Evolutionary conservation across 2,329 filamentous ascomycete species (phyloP).

Genomic region (Cytospora leucostoma): DNA sequence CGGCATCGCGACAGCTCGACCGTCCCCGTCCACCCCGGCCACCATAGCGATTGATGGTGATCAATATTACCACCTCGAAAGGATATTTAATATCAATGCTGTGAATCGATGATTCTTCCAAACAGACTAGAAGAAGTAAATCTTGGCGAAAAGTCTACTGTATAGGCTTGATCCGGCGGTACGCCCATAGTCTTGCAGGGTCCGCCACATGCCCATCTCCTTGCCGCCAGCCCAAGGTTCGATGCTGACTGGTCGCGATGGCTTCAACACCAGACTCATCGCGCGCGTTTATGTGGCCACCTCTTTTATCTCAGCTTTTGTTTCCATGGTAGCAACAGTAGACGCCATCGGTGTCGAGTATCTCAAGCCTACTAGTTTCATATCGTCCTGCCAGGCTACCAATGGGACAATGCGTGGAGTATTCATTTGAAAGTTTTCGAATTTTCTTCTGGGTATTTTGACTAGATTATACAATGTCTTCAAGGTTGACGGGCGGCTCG

Average conservation of each 20-base stretch:
- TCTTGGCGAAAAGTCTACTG: not conserved
- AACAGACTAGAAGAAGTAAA: not conserved
- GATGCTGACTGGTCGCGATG: conserved; percentile 21
- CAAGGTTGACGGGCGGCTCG: conserved; percentile 19
- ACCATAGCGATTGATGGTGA: not conserved
- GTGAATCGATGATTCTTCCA: not conserved
- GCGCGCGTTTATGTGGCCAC: conserved; percentile 23
- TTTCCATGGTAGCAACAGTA: conserved; percentile 9
- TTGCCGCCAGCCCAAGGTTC: conserved; percentile 18
- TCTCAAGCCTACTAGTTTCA: conserved; percentile 16
- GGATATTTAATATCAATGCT: not conserved
- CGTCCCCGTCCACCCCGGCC: no score
- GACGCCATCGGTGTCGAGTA: not conserved
- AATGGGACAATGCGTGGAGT: not conserved
- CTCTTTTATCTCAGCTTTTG: conserved; percentile 1
- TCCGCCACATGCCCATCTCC: not conserved
- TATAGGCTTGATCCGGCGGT: conserved; percentile 11
- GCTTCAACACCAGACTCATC: conserved; percentile 18
- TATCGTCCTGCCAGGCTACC: not conserved
- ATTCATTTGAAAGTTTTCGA: conserved; percentile 1
- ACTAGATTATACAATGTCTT: conserved; percentile 12
- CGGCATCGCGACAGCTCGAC: not conserved
- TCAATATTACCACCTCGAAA: not conserved
- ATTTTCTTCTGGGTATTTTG: conserved; percentile 19
- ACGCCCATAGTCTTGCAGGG: conserved; percentile 9